phyloP scores from a whole-genome alignment of 2,329 filamentous ascomycete species.

The Botrytis hyacinthi region DNA sequence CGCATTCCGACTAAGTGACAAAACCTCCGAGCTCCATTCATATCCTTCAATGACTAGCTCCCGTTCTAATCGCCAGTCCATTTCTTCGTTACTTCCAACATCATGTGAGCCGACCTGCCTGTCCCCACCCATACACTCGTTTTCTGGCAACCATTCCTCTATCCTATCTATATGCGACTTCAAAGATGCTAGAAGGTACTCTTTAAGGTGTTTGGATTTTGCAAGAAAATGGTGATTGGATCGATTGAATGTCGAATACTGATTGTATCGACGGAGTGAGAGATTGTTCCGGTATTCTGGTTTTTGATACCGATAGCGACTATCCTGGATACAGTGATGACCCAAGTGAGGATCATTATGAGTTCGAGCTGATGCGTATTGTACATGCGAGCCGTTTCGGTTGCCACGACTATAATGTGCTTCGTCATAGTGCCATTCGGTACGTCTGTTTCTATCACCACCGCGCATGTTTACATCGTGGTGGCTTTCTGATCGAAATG shows the following conservation, averaged over 20 bases:
- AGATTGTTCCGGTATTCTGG: neutral
- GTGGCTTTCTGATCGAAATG: neutral
- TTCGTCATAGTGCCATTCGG: neutral
- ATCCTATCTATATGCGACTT: neutral
- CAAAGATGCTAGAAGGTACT: neutral
- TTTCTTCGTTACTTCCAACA: neutral
- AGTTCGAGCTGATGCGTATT: neutral
- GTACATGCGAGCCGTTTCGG: neutral
- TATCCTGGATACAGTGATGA: neutral
- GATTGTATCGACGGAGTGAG: neutral
- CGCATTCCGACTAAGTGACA: neutral
- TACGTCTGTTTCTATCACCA: neutral
- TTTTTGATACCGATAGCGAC: neutral
- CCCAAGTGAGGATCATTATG: neutral
- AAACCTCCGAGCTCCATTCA: neutral
- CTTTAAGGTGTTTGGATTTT: constrained; percentile 4
- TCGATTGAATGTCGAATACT: neutral
- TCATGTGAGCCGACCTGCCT: neutral
- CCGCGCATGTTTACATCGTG: neutral
- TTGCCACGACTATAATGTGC: neutral
- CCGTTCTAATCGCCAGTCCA: neutral
- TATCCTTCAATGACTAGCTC: constrained; percentile 1
- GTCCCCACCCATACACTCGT: neutral
- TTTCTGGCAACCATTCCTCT: constrained; percentile 4
- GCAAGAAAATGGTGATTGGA: constrained; percentile 4